A percentile compares a stretch with the other conserved stretches of the same genome.
Conservation (phyloP, 371 early-diverging fungal species). For the Mucor mucedo region DNA sequence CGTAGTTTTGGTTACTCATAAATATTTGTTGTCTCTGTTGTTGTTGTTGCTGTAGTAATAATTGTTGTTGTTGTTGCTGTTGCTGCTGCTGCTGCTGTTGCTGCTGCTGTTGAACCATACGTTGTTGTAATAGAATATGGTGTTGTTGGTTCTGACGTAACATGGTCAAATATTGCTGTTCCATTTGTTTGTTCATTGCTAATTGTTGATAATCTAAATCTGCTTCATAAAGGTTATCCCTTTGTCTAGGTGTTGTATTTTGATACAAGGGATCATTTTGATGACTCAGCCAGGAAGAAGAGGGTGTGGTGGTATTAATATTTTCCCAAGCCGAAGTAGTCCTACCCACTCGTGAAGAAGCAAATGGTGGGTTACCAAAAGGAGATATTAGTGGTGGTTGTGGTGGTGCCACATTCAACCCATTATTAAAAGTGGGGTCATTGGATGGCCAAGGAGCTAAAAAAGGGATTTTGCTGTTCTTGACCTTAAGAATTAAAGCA, state of each 20-base stretch:
- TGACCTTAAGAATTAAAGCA: constrained; percentile 51
- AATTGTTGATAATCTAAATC: constrained; percentile 4
- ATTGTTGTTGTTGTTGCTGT: constrained; percentile 25
- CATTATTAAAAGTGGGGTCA: neutral
- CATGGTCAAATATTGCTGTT: constrained; percentile 45
- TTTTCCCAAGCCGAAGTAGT: neutral
- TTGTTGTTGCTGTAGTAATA: constrained; percentile 40
- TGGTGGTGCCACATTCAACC: neutral
- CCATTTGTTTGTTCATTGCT: constrained; percentile 19
- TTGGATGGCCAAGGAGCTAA: constrained; percentile 23
- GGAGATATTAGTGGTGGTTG: neutral
- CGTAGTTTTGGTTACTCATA: neutral
- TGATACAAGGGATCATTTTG: neutral
- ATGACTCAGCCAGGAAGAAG: neutral
- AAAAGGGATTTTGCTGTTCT: constrained; percentile 61
- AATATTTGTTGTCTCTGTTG: constrained; percentile 14
- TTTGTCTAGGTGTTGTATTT: neutral
- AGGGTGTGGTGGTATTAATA: neutral
- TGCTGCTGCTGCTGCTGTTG: constrained; percentile 23
- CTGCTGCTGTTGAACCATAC: constrained; percentile 38
- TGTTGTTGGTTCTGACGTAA: constrained; percentile 48
- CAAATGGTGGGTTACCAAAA: neutral
- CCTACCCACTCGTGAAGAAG: neutral
- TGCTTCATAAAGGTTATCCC: neutral
- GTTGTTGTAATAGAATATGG: constrained; percentile 32